Evolutionary conservation across 441 rosid genomes (phyloP).

Genomic region (Theobroma grandiflorum): DNA sequence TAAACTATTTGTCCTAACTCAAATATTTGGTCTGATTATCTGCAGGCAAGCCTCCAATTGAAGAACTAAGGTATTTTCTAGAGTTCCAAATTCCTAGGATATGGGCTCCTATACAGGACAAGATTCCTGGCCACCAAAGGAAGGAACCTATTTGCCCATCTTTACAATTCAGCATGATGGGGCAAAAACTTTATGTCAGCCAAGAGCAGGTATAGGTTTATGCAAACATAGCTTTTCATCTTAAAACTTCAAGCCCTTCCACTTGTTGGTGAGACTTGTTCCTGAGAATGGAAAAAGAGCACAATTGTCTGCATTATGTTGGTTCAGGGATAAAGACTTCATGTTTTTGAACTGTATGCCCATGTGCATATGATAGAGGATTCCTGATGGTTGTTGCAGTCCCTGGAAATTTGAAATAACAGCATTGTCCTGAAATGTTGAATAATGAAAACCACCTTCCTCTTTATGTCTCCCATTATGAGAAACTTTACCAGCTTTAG

Average conservation of each 20-base stretch:
- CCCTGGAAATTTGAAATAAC: neutral
- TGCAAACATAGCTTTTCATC: neutral
- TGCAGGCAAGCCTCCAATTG: constrained; percentile 74
- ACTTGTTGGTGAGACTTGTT: constrained; percentile 1
- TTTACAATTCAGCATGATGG: constrained; percentile 82
- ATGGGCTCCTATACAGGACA: constrained; percentile 74
- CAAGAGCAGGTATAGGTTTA: constrained; percentile 66
- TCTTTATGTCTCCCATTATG: neutral
- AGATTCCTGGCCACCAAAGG: constrained; percentile 59
- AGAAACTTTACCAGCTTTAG: neutral
- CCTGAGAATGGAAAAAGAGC: neutral
- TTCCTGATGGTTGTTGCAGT: neutral
- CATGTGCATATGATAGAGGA: neutral
- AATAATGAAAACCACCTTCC: neutral
- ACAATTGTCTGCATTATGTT: neutral
- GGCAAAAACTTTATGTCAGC: constrained; percentile 70
- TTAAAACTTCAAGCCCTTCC: neutral
- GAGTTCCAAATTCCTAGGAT: constrained; percentile 73
- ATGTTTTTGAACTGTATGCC: neutral
- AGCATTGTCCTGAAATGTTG: neutral
- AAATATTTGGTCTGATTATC: constrained; percentile 23
- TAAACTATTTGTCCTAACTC: neutral
- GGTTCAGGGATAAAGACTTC: neutral
- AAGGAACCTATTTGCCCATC: constrained; percentile 87
- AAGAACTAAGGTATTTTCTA: constrained; percentile 72